These are phyloP conservation scores for Apiotrichum mycotoxinovorans DNA, from an alignment of 1,284 basidiomycete species.

Conservation along the genomic window DNA sequence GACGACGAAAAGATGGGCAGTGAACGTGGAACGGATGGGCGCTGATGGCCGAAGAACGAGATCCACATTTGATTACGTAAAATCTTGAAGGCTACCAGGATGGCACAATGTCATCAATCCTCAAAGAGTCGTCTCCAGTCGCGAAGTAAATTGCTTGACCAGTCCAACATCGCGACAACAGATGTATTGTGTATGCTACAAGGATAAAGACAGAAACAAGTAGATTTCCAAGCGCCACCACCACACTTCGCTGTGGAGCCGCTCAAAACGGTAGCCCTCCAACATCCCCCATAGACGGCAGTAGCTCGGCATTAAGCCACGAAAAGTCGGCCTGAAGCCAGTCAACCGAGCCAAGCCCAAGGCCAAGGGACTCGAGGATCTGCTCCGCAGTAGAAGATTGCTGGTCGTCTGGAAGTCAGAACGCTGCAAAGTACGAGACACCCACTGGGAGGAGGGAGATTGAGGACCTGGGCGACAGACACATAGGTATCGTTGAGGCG, in stretches of 20 bases:
- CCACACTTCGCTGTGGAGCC: background rate
- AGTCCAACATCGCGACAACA: too few relatives aligned
- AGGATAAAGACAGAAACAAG: background rate
- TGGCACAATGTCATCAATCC: too few relatives aligned
- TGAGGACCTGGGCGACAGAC: conserved; percentile 13
- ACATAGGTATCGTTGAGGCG: conserved; percentile 15
- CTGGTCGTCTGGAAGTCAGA: background rate
- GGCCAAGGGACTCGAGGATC: conserved; percentile 7
- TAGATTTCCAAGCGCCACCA: background rate
- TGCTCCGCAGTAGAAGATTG: background rate
- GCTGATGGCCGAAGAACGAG: too few relatives aligned
- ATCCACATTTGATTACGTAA: too few relatives aligned
- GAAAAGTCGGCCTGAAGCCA: conserved; percentile 12
- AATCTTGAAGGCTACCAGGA: too few relatives aligned
- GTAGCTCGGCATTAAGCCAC: conserved; percentile 11
- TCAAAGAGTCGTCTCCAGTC: too few relatives aligned
- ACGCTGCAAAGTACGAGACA: background rate
- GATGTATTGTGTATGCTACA: too few relatives aligned
- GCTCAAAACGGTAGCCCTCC: background rate
- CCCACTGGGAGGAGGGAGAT: conserved; percentile 1
- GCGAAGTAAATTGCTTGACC: too few relatives aligned
- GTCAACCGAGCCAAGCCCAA: background rate
- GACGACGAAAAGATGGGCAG: too few relatives aligned
- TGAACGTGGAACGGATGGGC: too few relatives aligned
- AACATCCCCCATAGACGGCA: background rate